Conservation (phyloP, 371 early-diverging fungal species). For the Mucor ambiguus region DNA sequence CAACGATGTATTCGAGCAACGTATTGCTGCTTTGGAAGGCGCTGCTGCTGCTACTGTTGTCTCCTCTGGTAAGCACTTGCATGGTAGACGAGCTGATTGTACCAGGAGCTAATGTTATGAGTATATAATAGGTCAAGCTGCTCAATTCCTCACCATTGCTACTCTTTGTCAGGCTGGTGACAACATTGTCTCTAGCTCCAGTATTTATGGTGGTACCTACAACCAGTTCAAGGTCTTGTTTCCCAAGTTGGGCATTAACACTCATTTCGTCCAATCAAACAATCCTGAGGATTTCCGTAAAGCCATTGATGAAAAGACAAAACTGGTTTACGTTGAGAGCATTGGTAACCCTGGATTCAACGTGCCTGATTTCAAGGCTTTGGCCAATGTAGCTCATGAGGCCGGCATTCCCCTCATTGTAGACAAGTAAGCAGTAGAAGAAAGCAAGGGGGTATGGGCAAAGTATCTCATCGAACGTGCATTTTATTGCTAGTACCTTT, state of each 20-base stretch:
- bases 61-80: conserved; percentile 38
- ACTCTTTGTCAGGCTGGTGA: conserved; percentile 78
- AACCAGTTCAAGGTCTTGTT: conserved; percentile 86
- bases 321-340: conserved; percentile 85
- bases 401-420: conserved; percentile 87
- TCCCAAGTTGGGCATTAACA: conserved; percentile 80
- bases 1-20: conserved; percentile 84
- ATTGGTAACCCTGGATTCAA: conserved; percentile 88
- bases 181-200: conserved; percentile 80
- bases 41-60: conserved; percentile 66
- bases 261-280: conserved; percentile 75
- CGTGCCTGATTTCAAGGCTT: conserved; percentile 81
- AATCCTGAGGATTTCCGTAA: conserved; percentile 62
- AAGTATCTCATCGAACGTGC: not conserved
- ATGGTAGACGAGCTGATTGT: not conserved
- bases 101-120: conserved; percentile 17
- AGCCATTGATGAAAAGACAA: conserved; percentile 83
- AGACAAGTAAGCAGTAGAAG: conserved; percentile 64
- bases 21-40: conserved; percentile 87
- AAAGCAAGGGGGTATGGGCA: not conserved
- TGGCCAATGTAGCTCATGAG: conserved; percentile 79
- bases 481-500: conserved; percentile 81
- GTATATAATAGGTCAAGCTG: conserved; percentile 64
- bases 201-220: conserved; percentile 87
- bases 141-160: conserved; percentile 79